Evolutionary conservation across 2,329 filamentous ascomycete species (phyloP), one percentile per base, ranked within the genome.

Genomic region (Penicillium sp.): DNA sequence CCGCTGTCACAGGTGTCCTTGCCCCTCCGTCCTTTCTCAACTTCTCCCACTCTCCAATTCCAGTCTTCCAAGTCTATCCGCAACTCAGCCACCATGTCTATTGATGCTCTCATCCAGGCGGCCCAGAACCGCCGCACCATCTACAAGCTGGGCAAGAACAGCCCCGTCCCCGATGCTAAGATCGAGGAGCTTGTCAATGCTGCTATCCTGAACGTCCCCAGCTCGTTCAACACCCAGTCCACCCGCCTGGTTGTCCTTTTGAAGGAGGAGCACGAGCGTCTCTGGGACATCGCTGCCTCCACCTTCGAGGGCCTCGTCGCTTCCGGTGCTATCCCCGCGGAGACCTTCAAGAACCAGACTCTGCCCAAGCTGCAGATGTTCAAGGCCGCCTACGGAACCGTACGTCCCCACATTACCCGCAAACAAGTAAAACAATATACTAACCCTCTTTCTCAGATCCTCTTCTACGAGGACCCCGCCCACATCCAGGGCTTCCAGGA

Each of bases 171-270:
- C 4, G 74, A 77, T 61, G 64, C 69, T 35, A 65, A 72, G 61
- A 66, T 77, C 55, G 69, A 74, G 49, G 67, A 71, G 48, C 67
- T 77, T 29, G 71, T 77, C 35, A 68, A 74, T 52, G 61, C 69
- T 13, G 81, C 86, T 53, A 80, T 95, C 64, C 79, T 85, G 58
- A 82, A 91, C 73, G 82, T 88, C 1, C 93, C 93, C 43, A 89
- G 85, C 52, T 86, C 88, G 63, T 97, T 96, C 87, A 96, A 97
- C 86, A 90, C 86, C 43, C 93, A 96, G 80, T 86, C 86, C 65
- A 89, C 90, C 64, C 88, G 93, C 58, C 78, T 89, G 57, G 84
- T 96, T 48, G 84, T 96, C 51, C 85, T 97, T 53, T 82, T 95
- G 69, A 88, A 89, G 69, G 84, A 84, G 60, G 90, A 96, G 75